Evolutionary conservation across 345 rosid genomes (phyloP), one percentile per base, ranked within the genome.

Genomic region (Brassica cretica): DNA sequence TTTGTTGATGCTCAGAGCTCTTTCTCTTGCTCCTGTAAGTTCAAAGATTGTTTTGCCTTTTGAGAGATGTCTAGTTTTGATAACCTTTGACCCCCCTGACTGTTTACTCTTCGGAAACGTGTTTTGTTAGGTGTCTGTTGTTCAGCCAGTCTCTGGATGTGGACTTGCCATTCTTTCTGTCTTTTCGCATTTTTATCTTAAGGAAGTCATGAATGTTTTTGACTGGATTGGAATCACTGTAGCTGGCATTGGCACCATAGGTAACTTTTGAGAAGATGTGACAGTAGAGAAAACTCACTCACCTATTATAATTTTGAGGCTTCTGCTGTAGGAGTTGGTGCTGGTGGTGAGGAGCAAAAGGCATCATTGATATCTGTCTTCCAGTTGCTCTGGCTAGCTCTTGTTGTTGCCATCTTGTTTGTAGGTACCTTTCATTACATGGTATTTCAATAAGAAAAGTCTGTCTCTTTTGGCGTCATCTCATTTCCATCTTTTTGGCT

Each of bases 91-190:
- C 33, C 33, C 6, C 5, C 18, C 39, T 66, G 66, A 75, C 39
- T 35, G 8, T 19, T 5, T 56, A 39, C 25, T 25, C 11, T 73
- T 63, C 72, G 51, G 16, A 70, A 64, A 21, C 78, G 11, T 82
- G 41, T 15, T 65, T 30, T 0, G 5, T 32, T 83, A 95, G 99
- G 97, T 95, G 41, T 95, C 99, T 61, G 91, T 93, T 67, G 92
- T 95, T 77, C 98, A 95, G 76, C 99, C 99, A 19, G 98, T 95
- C 76, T 95, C 98, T 32, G 98, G 99, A 55, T 91, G 97, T 80
- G 98, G 99, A 66, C 98, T 95, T 16, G 98, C 97, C 24, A 84
- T 95, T 76, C 98, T 95, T 81, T 95, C 89, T 0, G 77, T 95
- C 71, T 93, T 95, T 81, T 93, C 98, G 6, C 98, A 93, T 82